These are phyloP conservation scores for Hericium rajendrae DNA, from an alignment of 768 basidiomycete species.

Conservation along the genomic window DNA sequence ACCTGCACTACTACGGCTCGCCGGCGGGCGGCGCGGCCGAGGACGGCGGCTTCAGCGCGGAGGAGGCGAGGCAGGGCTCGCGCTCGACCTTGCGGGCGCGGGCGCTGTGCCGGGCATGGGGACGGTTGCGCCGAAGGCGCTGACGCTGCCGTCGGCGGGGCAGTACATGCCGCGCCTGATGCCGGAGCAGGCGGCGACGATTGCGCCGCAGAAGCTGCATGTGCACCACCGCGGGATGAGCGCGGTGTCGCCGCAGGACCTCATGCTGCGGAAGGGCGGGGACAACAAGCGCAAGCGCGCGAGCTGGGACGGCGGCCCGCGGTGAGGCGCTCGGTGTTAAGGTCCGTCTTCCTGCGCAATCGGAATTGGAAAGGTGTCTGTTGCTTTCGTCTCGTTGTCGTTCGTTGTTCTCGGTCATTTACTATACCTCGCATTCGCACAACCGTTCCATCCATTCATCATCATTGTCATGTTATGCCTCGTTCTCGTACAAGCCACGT, in stretches of 20 bases:
- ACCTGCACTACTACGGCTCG: slow-evolving; percentile 56
- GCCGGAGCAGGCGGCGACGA: slow-evolving; percentile 1
- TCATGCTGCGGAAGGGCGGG: slow-evolving; percentile 32
- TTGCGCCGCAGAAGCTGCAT: slow-evolving; percentile 3
- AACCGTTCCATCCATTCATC: no score
- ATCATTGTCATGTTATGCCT: no score
- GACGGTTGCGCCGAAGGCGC: not conserved
- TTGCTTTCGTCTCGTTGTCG: no score
- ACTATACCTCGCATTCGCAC: no score
- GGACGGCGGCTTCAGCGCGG: slow-evolving; percentile 18
- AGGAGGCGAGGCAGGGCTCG: slow-evolving; percentile 36
- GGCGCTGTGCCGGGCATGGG: slow-evolving; percentile 12
- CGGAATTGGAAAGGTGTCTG: no score
- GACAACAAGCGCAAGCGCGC: slow-evolving; percentile 50
- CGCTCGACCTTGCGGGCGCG: slow-evolving; percentile 41
- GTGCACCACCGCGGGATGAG: slow-evolving; percentile 42
- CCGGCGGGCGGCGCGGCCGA: slow-evolving; percentile 14
- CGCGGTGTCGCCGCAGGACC: slow-evolving; percentile 43
- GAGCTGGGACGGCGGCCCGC: slow-evolving; percentile 42
- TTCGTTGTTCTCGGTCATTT: no score
- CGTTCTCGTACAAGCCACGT: no score
- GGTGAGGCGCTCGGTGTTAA: slow-evolving; percentile 6
- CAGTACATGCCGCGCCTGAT: not conserved
- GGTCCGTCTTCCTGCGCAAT: not conserved
- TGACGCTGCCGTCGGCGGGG: slow-evolving; percentile 6